Evolutionary conservation across 306 rosid species (phyloP), one percentile per base, ranked within the genome.

Genomic region (Medicago lupulina): DNA sequence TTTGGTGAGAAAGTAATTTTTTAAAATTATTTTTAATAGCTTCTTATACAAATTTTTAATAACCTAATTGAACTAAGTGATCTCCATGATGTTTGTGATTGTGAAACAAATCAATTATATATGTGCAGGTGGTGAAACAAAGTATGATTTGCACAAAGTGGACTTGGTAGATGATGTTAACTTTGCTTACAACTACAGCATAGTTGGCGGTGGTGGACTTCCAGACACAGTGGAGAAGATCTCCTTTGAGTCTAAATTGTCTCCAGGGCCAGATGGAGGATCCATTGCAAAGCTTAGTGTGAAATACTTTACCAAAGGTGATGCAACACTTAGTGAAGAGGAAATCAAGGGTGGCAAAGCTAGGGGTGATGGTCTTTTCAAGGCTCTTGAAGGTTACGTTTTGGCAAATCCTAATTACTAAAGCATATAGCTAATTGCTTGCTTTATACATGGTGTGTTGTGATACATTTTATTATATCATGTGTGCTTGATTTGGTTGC

Each of bases 361-460:
- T 10, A 83, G 59, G 74, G 84, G 82, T 1, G 84, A 83, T 19
- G 68, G 65, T 21, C 82, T 83, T 46, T 83, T 83, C 77, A 83
- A 80, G 77, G 87, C 82, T 9, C 43, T 83, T 51, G 87, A 83
- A 60, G 76, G 77, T 14, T 83, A 79, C 7, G n/a, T 53, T 62
- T 67, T 80, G 79, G 87, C 87, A n/a, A 64, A 80, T 68, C 82
- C 84, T 19, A 38, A 41, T 28, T 83, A 79, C 38, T 58, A 12
- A 58, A 51, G 0, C 2, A 51, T 51, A 51, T 2, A 16, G 2
- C 16, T 3, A 16, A n/a, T 4, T 74, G 25, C 31, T 28, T 28
- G 21, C 14, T 38, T 4, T 18, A 23, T 58, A 15, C 2, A 19
- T n/a, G 18, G 6, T 67, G 57, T 17, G 8, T 39, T 16, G 57